Base-by-base conservation (phyloP, 257 asterid genomes). In the Buddleja alternifolia region DNA sequence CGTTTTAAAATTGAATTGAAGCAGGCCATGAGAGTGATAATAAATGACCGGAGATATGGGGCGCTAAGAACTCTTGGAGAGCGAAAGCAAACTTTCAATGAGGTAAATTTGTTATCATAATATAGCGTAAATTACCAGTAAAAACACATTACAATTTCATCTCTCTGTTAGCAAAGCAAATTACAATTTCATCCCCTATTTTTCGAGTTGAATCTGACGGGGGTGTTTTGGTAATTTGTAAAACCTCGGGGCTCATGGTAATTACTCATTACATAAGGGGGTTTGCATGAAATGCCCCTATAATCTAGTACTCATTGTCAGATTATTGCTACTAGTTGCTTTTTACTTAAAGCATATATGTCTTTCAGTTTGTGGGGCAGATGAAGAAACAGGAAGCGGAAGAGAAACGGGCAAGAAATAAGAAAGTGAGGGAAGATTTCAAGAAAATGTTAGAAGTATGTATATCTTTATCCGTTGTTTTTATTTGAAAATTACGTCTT, bases 21-120 rank as follows among this genome's bases (percentile, higher is more conserved):
- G 65, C 84, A 90, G 97, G 93, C 93, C 60, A 94, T 94, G 99
- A 83, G 91, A 78, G 89, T 83, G 63, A 89, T 94, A 64, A 89
- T 86, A 64, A 89, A 82, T 77, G 98, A 94, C 53, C 79, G 79
- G 80, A 87, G 97, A 78, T 94, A 94, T 81, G 96, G 93, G 50
- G 92, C 93, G 51, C 66, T 94, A 54, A 89, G 77, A 73, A 70
- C 97, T 60, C 90, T 89, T 66, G 95, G 96, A 65, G 97, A 91
- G 86, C 80, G 90, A 74, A 94, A 94, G 68, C 98, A 94, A 78
- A 85, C 87, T 69, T 94, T 91, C 73, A 87, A 83, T 66, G 99
- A 91, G 97, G 98, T 90, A 77, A 70, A 77, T 67, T 52, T 70
- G 46, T 54, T 66, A 23, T 40, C 58, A 65, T 29, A 29, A 29